Conservation (phyloP, 768 basidiomycete genomes). For the Termitomyces sp. region DNA sequence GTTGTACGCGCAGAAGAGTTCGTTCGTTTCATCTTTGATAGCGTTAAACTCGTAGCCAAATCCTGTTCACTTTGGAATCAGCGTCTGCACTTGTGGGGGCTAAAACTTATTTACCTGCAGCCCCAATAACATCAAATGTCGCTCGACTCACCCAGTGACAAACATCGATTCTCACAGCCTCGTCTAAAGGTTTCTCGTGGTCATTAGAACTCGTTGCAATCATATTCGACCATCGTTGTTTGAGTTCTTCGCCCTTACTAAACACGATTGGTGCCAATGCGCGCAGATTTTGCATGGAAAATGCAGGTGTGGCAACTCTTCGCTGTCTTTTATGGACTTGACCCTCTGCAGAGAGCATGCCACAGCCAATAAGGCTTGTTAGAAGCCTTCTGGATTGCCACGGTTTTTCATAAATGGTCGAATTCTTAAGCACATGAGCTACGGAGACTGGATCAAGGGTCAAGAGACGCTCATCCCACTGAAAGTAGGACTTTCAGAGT, state of each 20-base stretch:
- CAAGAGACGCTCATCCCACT: conserved; percentile 80
- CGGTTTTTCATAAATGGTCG: conserved; percentile 77
- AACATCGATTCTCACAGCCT: conserved; percentile 53
- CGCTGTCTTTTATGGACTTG: conserved; percentile 75
- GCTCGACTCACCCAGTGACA: conserved; percentile 77
- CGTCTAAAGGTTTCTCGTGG: conserved; percentile 13
- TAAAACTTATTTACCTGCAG: conserved; percentile 54
- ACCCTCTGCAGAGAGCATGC: conserved; percentile 78
- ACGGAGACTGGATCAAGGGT: conserved; percentile 78
- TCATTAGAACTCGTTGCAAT: conserved; percentile 15
- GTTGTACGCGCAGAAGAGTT: conserved; percentile 73
- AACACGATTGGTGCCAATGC: conserved; percentile 70
- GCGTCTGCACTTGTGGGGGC: not conserved
- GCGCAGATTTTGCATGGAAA: conserved; percentile 74
- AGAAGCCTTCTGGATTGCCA: conserved; percentile 74
- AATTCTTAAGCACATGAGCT: conserved; percentile 67
- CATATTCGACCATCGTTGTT: conserved; percentile 54
- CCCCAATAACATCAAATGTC: conserved; percentile 87
- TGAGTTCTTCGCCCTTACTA: conserved; percentile 57
- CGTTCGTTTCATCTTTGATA: conserved; percentile 73
- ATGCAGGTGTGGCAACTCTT: conserved; percentile 71
- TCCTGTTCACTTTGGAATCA: conserved; percentile 33
- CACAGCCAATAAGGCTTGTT: conserved; percentile 73
- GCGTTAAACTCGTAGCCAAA: conserved; percentile 88
- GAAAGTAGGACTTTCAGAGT: not conserved